Evolutionary conservation across 345 rosid genomes (phyloP), one percentile per base, ranked within the genome.

Genomic region (Firmiana major): DNA sequence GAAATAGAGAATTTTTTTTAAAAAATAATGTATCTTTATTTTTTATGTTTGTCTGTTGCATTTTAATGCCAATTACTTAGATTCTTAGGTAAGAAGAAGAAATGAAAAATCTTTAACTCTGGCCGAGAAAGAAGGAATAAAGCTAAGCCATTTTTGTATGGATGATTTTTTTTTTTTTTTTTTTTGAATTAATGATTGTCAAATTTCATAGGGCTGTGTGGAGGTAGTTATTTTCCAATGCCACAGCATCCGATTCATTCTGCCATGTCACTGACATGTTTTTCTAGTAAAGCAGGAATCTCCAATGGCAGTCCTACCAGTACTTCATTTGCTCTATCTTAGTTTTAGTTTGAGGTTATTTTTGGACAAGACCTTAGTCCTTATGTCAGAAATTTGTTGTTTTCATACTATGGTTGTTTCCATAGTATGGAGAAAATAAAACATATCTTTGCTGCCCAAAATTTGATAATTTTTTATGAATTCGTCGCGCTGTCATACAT

Each of bases 261-360:
- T 15, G 71, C 85, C 74, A 74, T 73, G 54, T 63, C 73, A 1
- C 71, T 54, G 48, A 86, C 84, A 3, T 65, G 70, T 9, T 86
- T 84, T 85, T 84, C 86, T 0, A 60, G 87, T 0, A 78, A 67
- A 74, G 80, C 87, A 0, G 62, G 46, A 78, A 69, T 45, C 7
- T 81, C 5, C 71, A 77, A 59, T 11, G 82, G 72, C 48, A 73
- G 74, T 77, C 81, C 89, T 26, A 79, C 90, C 81, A 89, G 94
- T 89, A 81, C 42, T 59, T 58, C 60, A 28, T 24, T 81, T 11
- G 45, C 53, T 13, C 2, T 73, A 12, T 9, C 16, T 42, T 21
- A 42, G 60, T 16, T n/a, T 55, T 66, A 40, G 7, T 9, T 21
- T 9, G 4, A 66, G 16, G 28, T 11, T n/a, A 9, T 9, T 10